phyloP scores from a whole-genome alignment of 345 rosid genomes.

The Aquilaria malaccensis region DNA sequence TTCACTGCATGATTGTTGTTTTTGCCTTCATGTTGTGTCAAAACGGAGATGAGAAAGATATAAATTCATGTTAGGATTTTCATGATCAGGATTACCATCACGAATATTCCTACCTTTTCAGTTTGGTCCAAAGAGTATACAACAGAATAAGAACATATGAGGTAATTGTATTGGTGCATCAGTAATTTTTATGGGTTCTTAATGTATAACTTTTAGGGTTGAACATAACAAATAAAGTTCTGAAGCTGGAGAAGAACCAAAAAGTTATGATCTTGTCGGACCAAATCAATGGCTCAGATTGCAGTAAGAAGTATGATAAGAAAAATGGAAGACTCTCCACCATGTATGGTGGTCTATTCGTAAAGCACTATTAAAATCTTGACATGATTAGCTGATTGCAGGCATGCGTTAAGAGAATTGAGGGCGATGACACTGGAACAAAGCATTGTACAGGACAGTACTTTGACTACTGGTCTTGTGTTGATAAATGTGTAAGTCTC shows the following conservation, averaged over 20 bases:
- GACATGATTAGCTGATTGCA: constrained; percentile 6
- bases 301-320: background rate
- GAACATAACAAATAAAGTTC: background rate
- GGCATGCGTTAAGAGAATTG: constrained; percentile 34
- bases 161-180: too few species aligned
- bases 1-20: too few species aligned
- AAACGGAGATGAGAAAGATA: too few species aligned
- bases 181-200: too few species aligned
- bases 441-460: constrained; percentile 37
- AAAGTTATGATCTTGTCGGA: background rate
- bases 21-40: too few species aligned
- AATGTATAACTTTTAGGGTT: too few species aligned
- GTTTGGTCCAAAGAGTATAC: too few species aligned
- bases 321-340: background rate
- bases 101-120: too few species aligned
- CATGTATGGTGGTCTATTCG: background rate
- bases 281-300: background rate
- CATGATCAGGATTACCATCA: too few species aligned
- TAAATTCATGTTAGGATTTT: too few species aligned
- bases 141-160: too few species aligned
- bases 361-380: background rate
- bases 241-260: background rate
- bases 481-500: constrained; percentile 26
- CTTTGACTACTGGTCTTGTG: constrained; percentile 27
- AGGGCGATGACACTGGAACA: constrained; percentile 14